These are phyloP conservation scores for Puccinia hordei DNA, from an alignment of 1,284 basidiomycete genomes.

Conservation along the genomic window DNA sequence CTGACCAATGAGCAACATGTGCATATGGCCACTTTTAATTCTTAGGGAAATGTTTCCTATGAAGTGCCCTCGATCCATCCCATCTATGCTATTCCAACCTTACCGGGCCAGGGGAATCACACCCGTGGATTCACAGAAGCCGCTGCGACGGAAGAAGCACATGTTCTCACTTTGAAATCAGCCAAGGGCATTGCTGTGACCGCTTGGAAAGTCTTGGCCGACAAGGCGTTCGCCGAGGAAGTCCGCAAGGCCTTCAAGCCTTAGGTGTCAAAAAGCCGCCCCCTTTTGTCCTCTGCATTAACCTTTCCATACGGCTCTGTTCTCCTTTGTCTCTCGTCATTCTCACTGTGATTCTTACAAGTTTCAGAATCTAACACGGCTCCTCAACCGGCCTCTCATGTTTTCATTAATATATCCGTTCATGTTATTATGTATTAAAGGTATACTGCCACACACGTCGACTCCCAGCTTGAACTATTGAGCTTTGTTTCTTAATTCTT, in stretches of 20 bases:
- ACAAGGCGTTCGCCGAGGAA: slow-evolving; percentile 66
- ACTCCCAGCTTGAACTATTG: too few relatives aligned
- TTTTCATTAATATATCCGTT: background rate
- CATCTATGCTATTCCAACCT: slow-evolving; percentile 58
- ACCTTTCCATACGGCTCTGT: background rate
- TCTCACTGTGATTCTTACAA: background rate
- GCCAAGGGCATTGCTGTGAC: slow-evolving; percentile 68
- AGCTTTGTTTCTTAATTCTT: too few relatives aligned
- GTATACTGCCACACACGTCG: too few relatives aligned
- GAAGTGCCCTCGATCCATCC: slow-evolving; percentile 59
- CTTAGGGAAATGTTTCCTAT: slow-evolving; percentile 58
- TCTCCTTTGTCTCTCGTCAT: background rate
- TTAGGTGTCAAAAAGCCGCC: background rate
- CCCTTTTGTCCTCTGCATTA: background rate
- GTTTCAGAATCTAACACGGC: background rate
- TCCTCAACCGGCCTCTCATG: too few relatives aligned
- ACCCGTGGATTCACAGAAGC: slow-evolving; percentile 66
- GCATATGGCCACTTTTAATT: background rate
- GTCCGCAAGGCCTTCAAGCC: slow-evolving; percentile 59
- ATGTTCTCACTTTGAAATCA: slow-evolving; percentile 66
- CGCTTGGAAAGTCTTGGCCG: slow-evolving; percentile 66
- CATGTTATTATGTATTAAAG: too few relatives aligned
- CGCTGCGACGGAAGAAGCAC: slow-evolving; percentile 67
- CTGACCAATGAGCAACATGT: background rate
- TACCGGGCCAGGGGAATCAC: slow-evolving; percentile 58